Evolutionary conservation across 1,139 yeast genomes (phyloP).

Genomic region (Pichia terricola): DNA sequence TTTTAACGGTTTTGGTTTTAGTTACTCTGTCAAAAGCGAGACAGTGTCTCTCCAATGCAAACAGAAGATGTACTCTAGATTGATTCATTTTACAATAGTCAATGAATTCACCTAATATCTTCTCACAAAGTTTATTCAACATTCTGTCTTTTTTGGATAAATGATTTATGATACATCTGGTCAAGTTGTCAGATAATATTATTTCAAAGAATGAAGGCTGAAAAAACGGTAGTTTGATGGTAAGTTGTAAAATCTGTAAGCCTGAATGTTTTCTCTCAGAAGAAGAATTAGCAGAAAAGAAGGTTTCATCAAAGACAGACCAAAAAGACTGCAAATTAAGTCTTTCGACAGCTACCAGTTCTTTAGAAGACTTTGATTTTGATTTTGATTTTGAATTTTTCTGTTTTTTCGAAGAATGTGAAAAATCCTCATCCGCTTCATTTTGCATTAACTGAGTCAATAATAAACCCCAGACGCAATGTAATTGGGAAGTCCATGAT

Average conservation of each 20-base stretch:
- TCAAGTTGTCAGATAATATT: constrained; percentile 60
- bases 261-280: constrained; percentile 87
- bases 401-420: constrained; percentile 22
- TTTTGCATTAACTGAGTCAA: constrained; percentile 32
- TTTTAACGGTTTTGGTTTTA: constrained; percentile 58
- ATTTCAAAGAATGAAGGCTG: constrained; percentile 16
- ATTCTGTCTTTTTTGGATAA: constrained; percentile 56
- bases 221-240: constrained; percentile 30
- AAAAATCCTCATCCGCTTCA: constrained; percentile 2
- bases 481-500: constrained; percentile 65
- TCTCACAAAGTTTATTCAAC: constrained; percentile 57
- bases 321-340: constrained; percentile 58
- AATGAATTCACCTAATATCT: constrained; percentile 35
- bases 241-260: constrained; percentile 55
- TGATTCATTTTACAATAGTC: not conserved
- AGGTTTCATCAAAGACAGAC: constrained; percentile 71
- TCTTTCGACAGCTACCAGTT: not conserved
- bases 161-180: constrained; percentile 73
- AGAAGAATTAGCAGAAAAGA: constrained; percentile 69
- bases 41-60: constrained; percentile 47
- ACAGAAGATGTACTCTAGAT: constrained; percentile 34
- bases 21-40: constrained; percentile 73
- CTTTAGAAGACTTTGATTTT: not conserved
- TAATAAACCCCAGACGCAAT: constrained; percentile 76
- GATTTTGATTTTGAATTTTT: constrained; percentile 27